Conservation (phyloP, 2,329 filamentous ascomycete genomes). For the Alternaria incomplexa region DNA sequence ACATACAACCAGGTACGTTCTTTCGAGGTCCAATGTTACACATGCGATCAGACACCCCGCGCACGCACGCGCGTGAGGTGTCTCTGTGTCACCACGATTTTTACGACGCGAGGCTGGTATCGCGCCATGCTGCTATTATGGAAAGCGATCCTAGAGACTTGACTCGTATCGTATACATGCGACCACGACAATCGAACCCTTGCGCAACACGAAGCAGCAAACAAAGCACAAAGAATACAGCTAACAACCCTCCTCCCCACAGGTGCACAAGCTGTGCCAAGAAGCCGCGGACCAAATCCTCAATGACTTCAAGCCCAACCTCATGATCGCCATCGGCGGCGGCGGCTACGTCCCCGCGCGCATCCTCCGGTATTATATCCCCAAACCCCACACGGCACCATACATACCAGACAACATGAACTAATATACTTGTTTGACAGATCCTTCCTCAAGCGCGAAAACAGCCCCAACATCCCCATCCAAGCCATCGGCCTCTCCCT, state of each 20-base stretch:
- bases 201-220: not conserved
- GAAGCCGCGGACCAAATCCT: slow-evolving; percentile 81
- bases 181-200: not conserved
- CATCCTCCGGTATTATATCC: slow-evolving; percentile 73
- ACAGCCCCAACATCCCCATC: slow-evolving; percentile 93
- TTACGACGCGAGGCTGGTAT: not conserved
- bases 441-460: slow-evolving; percentile 92
- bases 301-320: slow-evolving; percentile 83
- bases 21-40: slow-evolving; percentile 1
- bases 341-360: slow-evolving; percentile 96
- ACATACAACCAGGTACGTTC: slow-evolving; percentile 52
- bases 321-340: slow-evolving; percentile 98
- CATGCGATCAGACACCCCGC: slow-evolving; percentile 11
- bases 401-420: not conserved
- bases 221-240: not conserved
- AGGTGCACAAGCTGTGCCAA: slow-evolving; percentile 99
- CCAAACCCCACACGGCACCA: not conserved
- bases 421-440: slow-evolving; percentile 12
- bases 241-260: slow-evolving; percentile 18
- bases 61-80: slow-evolving; percentile 7
- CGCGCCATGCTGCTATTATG: not conserved
- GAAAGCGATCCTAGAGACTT: not conserved
- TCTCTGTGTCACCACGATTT: not conserved
- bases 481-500: slow-evolving; percentile 98
- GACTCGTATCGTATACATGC: not conserved